These are phyloP conservation scores for Fusarium sp. DNA, from an alignment of 2,329 filamentous ascomycete genomes.

Conservation along the genomic window DNA sequence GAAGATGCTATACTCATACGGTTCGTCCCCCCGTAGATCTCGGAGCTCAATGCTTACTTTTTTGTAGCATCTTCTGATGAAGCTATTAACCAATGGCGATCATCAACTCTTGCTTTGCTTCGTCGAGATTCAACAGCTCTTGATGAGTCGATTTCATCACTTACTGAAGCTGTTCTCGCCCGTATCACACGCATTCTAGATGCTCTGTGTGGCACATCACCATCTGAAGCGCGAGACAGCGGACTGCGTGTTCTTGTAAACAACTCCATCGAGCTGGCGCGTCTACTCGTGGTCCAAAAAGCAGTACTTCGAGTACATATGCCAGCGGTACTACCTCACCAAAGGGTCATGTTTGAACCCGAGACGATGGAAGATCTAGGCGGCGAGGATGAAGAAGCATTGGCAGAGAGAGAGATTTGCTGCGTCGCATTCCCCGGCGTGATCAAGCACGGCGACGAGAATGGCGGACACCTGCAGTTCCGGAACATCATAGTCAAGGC, in stretches of 20 bases:
- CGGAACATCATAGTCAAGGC: slow-evolving; percentile 74
- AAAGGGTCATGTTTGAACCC: slow-evolving; percentile 66
- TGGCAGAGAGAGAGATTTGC: slow-evolving; percentile 64
- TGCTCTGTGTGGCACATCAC: slow-evolving; percentile 57
- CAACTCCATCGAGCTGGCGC: slow-evolving; percentile 67
- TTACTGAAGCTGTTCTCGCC: slow-evolving; percentile 57
- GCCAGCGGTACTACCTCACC: slow-evolving; percentile 65
- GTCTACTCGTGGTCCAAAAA: slow-evolving; percentile 68
- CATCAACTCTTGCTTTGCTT: slow-evolving; percentile 70
- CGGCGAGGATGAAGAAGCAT: slow-evolving; percentile 68
- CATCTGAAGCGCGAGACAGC: slow-evolving; percentile 60
- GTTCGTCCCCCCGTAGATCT: slow-evolving; percentile 27
- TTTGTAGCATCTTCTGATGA: slow-evolving; percentile 58
- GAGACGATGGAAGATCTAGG: slow-evolving; percentile 75
- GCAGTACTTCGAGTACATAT: slow-evolving; percentile 68
- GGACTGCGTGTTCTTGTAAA: slow-evolving; percentile 64
- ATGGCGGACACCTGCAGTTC: slow-evolving; percentile 69
- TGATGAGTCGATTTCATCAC: slow-evolving; percentile 56
- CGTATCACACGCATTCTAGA: slow-evolving; percentile 63
- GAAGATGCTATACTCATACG: slow-evolving; percentile 43
- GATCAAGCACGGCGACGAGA: slow-evolving; percentile 73
- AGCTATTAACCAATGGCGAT: slow-evolving; percentile 74
- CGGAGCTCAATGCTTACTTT: slow-evolving; percentile 2
- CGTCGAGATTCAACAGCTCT: slow-evolving; percentile 64
- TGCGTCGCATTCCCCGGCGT: slow-evolving; percentile 75